Evolutionary conservation across 306 rosid species (phyloP).

Genomic region (Castanea sativa): DNA sequence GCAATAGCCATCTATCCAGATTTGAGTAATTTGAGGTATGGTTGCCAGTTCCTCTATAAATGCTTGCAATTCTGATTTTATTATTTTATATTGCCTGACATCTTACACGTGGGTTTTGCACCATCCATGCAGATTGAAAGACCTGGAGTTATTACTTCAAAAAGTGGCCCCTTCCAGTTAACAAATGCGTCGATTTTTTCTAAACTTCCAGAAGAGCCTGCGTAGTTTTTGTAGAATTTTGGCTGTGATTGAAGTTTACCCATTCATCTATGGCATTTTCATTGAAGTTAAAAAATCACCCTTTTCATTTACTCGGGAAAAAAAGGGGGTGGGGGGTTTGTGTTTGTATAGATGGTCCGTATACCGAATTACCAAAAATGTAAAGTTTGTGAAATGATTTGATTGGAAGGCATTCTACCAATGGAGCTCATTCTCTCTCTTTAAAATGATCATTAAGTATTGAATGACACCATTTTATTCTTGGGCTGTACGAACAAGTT

Average conservation of each 20-base stretch:
- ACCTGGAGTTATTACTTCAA: slow-evolving; percentile 66
- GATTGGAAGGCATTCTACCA: slow-evolving; percentile 18
- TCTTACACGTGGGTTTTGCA: slow-evolving; percentile 2
- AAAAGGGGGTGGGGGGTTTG: background rate
- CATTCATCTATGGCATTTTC: background rate
- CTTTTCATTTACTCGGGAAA: background rate
- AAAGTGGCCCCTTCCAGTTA: slow-evolving; percentile 57
- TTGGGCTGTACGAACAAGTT: too few relatives aligned
- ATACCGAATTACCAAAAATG: slow-evolving; percentile 2
- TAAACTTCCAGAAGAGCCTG: background rate
- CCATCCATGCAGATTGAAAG: slow-evolving; percentile 64
- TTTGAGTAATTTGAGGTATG: slow-evolving; percentile 75
- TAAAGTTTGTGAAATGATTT: slow-evolving; percentile 18
- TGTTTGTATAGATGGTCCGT: background rate
- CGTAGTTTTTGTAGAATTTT: background rate
- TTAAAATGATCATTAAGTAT: too few relatives aligned
- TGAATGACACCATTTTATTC: too few relatives aligned
- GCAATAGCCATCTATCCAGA: slow-evolving; percentile 84
- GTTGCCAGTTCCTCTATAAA: background rate
- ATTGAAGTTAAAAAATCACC: background rate
- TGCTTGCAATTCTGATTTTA: background rate
- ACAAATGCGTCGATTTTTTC: slow-evolving; percentile 1
- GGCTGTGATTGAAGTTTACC: background rate
- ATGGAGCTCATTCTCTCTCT: background rate
- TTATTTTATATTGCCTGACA: background rate